phyloP scores from a whole-genome alignment of 352 stramenopile species.

The Pythium rishiriense region DNA sequence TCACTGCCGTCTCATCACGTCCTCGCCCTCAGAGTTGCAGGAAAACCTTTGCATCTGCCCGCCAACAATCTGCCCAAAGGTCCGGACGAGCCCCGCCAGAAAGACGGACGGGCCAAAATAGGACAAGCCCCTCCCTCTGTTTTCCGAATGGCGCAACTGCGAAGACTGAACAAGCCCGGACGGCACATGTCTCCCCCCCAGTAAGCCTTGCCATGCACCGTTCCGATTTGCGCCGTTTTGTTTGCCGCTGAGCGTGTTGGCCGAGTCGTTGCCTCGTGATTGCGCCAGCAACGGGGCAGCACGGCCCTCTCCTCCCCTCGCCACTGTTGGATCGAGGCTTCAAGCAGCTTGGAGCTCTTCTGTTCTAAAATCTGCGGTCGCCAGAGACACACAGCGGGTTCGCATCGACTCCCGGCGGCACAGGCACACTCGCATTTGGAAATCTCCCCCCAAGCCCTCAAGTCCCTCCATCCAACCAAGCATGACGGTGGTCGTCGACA shows the following conservation, averaged over 20 bases:
- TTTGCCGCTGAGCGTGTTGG: neutral
- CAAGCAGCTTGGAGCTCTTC: neutral
- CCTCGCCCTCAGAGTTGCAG: neutral
- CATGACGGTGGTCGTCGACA: conserved; percentile 20
- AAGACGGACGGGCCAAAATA: too few species aligned
- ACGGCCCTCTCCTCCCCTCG: neutral
- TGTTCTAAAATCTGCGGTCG: neutral
- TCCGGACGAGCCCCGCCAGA: too few species aligned
- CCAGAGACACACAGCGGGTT: neutral
- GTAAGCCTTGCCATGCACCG: too few species aligned
- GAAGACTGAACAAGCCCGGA: too few species aligned
- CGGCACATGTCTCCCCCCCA: too few species aligned
- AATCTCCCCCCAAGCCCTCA: conserved; percentile 1
- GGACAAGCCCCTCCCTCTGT: too few species aligned
- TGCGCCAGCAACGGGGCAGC: neutral
- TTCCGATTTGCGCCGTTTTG: too few species aligned
- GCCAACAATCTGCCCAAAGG: neutral
- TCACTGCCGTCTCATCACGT: conserved; percentile 1
- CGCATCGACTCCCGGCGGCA: neutral
- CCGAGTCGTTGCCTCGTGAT: neutral
- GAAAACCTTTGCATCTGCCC: neutral
- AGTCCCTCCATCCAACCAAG: neutral
- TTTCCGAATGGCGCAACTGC: neutral
- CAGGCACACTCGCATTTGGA: neutral
- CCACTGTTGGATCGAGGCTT: neutral